These are phyloP conservation scores for Hypomontagnella submonticulosa DNA, from an alignment of 495 filamentous ascomycete genomes.

Conservation along the genomic window DNA sequence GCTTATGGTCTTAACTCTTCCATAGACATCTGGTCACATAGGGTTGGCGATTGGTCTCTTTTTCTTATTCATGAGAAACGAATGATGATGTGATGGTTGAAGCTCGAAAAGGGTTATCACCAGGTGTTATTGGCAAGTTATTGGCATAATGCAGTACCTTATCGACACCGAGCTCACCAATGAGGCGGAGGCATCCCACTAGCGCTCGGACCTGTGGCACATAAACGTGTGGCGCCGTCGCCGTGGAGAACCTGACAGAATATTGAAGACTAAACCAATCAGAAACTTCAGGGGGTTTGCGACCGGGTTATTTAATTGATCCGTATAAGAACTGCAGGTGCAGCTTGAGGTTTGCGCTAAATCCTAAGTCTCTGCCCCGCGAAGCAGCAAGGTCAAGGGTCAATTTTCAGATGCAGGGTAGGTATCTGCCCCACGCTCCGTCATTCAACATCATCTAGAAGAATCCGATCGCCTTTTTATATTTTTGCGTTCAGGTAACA, in stretches of 20 bases:
- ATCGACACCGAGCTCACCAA: constrained; percentile 1
- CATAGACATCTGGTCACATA: constrained; percentile 27
- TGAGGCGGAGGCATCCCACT: constrained; percentile 24
- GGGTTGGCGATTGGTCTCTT: constrained; percentile 14
- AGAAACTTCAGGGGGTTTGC: neutral
- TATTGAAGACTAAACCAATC: constrained; percentile 18
- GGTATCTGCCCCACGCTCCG: constrained; percentile 28
- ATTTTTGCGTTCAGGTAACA: neutral
- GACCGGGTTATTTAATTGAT: constrained; percentile 19
- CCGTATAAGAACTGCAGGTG: constrained; percentile 1
- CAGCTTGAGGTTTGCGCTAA: neutral
- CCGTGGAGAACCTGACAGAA: constrained; percentile 30
- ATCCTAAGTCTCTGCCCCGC: neutral
- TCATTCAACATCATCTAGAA: constrained; percentile 25
- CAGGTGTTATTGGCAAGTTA: neutral
- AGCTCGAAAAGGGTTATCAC: constrained; percentile 29
- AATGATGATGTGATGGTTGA: constrained; percentile 19
- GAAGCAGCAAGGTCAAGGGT: constrained; percentile 2
- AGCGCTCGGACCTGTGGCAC: constrained; percentile 2
- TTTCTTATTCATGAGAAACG: constrained; percentile 24
- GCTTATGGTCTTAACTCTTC: constrained; percentile 32
- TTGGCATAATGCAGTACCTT: no score
- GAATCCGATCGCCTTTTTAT: neutral
- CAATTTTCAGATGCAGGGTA: constrained; percentile 18
- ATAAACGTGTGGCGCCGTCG: constrained; percentile 16